Conservation (phyloP, 2,329 filamentous ascomycete species). For the Herpotrichia juniperi region DNA sequence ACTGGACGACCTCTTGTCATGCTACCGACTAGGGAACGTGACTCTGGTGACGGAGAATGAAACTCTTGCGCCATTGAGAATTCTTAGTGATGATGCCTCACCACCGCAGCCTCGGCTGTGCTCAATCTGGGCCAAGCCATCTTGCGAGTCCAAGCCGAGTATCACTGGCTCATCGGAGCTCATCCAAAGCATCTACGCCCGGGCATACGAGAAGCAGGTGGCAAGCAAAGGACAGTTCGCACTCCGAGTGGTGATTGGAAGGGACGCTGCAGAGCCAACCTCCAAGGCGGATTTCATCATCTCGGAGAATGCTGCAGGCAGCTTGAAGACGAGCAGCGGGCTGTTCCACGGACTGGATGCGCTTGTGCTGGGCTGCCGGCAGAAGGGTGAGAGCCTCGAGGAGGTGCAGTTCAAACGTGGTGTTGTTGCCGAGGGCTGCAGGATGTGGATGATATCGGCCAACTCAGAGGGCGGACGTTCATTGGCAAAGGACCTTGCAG, state of each 20-base stretch:
- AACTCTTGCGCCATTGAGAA: slow-evolving; percentile 32
- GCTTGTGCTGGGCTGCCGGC: slow-evolving; percentile 41
- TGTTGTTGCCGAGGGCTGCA: slow-evolving; percentile 32
- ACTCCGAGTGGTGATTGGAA: slow-evolving; percentile 34
- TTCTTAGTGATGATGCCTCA: slow-evolving; percentile 28
- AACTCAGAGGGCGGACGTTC: slow-evolving; percentile 39
- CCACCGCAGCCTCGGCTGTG: slow-evolving; percentile 38
- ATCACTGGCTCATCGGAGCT: slow-evolving; percentile 34
- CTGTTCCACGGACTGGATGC: slow-evolving; percentile 38
- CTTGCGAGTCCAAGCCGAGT: slow-evolving; percentile 21
- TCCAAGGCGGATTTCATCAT: slow-evolving; percentile 38
- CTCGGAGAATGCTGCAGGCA: slow-evolving; percentile 25
- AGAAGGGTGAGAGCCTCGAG: slow-evolving; percentile 43
- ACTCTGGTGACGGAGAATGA: slow-evolving; percentile 42
- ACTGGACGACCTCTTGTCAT: slow-evolving; percentile 40
- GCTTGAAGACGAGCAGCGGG: slow-evolving; percentile 20
- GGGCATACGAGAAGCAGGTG: slow-evolving; percentile 44
- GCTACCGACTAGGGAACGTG: slow-evolving; percentile 41
- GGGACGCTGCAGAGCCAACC: slow-evolving; percentile 29
- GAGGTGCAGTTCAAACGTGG: slow-evolving; percentile 47
- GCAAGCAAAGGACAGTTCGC: slow-evolving; percentile 37
- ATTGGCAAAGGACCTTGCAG: slow-evolving; percentile 42
- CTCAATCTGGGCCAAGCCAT: slow-evolving; percentile 43
- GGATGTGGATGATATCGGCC: slow-evolving; percentile 41
- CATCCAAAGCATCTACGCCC: slow-evolving; percentile 40